These are phyloP conservation scores for Silene noctiflora DNA, from an alignment of 179 eudicot species.

Conservation along the genomic window DNA sequence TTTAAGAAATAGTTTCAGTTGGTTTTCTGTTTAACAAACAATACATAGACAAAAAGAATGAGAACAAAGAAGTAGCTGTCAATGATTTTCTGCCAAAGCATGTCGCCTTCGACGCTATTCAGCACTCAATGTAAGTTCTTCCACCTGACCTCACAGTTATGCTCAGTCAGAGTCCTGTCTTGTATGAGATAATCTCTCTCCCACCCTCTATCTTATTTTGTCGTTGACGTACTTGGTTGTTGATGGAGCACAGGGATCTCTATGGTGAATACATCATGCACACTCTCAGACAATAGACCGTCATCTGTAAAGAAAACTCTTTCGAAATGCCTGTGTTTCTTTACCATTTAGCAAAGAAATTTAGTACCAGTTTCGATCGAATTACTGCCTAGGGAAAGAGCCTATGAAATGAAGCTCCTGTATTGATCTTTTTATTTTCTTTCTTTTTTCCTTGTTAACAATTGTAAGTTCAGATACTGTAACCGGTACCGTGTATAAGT, in stretches of 20 bases:
- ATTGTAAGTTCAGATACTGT: background rate
- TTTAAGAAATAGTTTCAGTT: background rate
- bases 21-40: slow-evolving; percentile 27
- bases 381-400: background rate
- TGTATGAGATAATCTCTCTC: background rate
- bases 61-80: slow-evolving; percentile 92
- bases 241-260: slow-evolving; percentile 37
- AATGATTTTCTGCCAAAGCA: slow-evolving; percentile 64
- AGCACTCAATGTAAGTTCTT: slow-evolving; percentile 67
- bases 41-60: slow-evolving; percentile 87
- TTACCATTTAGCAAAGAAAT: background rate
- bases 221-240: background rate
- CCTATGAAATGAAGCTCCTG: background rate
- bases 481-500: background rate
- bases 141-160: background rate
- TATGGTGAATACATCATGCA: slow-evolving; percentile 41
- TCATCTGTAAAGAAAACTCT: slow-evolving; percentile 6
- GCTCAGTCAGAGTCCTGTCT: background rate
- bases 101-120: slow-evolving; percentile 65
- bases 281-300: slow-evolving; percentile 31
- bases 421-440: background rate
- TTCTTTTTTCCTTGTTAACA: background rate
- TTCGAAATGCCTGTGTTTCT: too few relatives aligned
- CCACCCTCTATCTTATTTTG: too few relatives aligned
- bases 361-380: background rate